A percentile compares a stretch with the other conserved stretches of the same genome.
These are phyloP conservation scores for Aspergillus fumigatus DNA, from an alignment of 2,329 filamentous ascomycete genomes.

Conservation along the genomic window DNA sequence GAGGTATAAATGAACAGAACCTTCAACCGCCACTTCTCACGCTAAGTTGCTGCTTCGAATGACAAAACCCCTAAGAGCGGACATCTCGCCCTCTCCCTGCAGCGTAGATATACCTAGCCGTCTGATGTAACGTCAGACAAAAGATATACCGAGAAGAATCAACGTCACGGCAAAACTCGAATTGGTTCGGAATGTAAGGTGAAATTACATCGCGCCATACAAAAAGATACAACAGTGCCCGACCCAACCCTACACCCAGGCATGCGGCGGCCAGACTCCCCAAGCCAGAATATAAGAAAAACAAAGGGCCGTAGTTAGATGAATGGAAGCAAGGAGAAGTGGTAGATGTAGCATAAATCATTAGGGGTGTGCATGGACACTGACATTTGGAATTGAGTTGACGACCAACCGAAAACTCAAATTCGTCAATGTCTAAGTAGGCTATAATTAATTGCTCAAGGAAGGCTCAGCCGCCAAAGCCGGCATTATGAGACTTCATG, in stretches of 20 bases:
- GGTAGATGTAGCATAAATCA: not conserved
- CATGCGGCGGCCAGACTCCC: not conserved
- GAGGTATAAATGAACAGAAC: not conserved
- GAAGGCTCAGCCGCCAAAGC: conserved; percentile 12
- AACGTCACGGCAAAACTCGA: not conserved
- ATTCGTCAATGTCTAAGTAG: not conserved
- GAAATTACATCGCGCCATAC: not conserved
- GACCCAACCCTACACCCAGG: not conserved
- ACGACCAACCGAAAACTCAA: not conserved
- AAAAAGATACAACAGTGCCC: not conserved
- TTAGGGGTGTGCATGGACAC: not conserved
- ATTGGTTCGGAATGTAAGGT: not conserved
- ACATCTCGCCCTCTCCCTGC: not conserved
- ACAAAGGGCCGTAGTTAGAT: not conserved
- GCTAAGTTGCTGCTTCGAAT: not conserved
- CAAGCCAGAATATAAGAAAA: not conserved
- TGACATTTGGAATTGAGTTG: not conserved
- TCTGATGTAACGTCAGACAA: not conserved
- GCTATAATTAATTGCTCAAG: not conserved
- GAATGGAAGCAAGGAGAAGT: not conserved
- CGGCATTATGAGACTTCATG: conserved; percentile 10
- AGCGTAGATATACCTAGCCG: not conserved
- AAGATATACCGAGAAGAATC: not conserved
- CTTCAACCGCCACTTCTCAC: too few relatives aligned
- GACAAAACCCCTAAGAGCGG: not conserved